A percentile compares a stretch with the other conserved stretches of the same genome.
Evolutionary conservation across 495 filamentous ascomycete genomes (phyloP).

Genomic region (Annulohypoxylon maeteangense): DNA sequence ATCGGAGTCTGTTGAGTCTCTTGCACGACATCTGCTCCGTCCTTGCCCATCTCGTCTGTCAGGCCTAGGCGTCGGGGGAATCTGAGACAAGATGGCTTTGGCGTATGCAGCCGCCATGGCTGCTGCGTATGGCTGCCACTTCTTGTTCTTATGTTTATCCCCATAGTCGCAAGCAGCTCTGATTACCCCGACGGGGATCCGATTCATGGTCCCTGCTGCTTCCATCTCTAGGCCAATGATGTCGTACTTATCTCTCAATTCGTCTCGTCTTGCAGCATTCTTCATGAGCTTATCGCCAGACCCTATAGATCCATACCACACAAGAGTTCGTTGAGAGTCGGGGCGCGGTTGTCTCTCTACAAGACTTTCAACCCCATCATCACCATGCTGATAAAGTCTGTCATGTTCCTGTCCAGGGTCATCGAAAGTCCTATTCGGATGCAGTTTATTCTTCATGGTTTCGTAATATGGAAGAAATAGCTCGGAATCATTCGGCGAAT

Average conservation of each 20-base stretch:
- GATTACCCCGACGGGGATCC: conserved; percentile 49
- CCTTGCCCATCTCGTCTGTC: too few species aligned
- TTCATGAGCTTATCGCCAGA: conserved; percentile 47
- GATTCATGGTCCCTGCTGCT: conserved; percentile 45
- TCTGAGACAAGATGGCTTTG: conserved; percentile 46
- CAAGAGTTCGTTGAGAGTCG: conserved; percentile 31
- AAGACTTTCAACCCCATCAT: conserved; percentile 11
- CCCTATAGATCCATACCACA: conserved; percentile 48
- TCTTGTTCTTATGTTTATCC: conserved; percentile 53
- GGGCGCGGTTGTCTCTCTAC: conserved; percentile 29
- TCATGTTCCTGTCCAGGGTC: conserved; percentile 47
- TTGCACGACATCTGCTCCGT: not conserved
- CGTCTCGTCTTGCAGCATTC: conserved; percentile 39
- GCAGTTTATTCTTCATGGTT: conserved; percentile 31
- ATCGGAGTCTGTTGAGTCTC: not conserved
- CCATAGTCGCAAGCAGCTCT: conserved; percentile 57
- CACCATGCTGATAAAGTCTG: conserved; percentile 21
- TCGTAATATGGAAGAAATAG: conserved; percentile 42
- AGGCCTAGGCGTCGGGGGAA: too few species aligned
- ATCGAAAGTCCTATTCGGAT: conserved; percentile 27
- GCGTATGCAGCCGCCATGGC: conserved; percentile 55
- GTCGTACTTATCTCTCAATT: conserved; percentile 40
- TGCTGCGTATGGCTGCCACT: conserved; percentile 54
- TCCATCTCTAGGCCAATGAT: conserved; percentile 48
- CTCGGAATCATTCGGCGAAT: conserved; percentile 13